These are phyloP conservation scores for Neurospora sp. DNA, from an alignment of 495 filamentous ascomycete species.

Conservation along the genomic window DNA sequence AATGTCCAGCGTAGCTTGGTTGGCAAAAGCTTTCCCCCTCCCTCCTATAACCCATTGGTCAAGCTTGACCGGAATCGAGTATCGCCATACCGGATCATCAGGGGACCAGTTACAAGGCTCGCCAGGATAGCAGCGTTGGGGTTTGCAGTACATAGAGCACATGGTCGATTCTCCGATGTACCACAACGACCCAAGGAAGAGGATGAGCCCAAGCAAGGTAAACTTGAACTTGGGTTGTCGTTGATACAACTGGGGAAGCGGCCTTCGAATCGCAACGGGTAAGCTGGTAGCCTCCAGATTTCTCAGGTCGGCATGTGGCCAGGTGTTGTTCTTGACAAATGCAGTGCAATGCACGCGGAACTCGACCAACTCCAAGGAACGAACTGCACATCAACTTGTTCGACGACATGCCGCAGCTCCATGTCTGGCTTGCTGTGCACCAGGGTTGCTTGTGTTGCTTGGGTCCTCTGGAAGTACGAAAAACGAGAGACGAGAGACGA, in stretches of 20 bases:
- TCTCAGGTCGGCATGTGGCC: neutral
- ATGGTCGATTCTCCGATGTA: conserved; percentile 50
- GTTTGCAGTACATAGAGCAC: conserved; percentile 53
- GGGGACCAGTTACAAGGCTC: conserved; percentile 36
- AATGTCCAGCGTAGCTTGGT: conserved; percentile 23
- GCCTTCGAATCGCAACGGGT: neutral
- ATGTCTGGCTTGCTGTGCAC: neutral
- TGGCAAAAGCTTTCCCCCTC: conserved; percentile 21
- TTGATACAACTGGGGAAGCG: conserved; percentile 51
- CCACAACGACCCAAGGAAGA: conserved; percentile 42
- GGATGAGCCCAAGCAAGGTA: conserved; percentile 47
- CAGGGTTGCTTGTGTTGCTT: neutral
- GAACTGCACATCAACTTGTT: neutral
- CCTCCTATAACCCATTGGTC: conserved; percentile 45
- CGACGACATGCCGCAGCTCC: neutral
- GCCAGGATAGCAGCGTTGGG: conserved; percentile 37
- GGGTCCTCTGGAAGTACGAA: neutral
- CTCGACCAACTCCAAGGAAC: neutral
- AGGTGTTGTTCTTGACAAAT: neutral
- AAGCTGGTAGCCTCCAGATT: neutral
- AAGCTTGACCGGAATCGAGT: conserved; percentile 44
- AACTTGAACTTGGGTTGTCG: conserved; percentile 36
- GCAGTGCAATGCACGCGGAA: neutral
- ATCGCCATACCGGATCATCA: conserved; percentile 42
- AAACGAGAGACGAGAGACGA: neutral